phyloP scores from a whole-genome alignment of 148 eudicot species.

The Amaranthus cruentus region DNA sequence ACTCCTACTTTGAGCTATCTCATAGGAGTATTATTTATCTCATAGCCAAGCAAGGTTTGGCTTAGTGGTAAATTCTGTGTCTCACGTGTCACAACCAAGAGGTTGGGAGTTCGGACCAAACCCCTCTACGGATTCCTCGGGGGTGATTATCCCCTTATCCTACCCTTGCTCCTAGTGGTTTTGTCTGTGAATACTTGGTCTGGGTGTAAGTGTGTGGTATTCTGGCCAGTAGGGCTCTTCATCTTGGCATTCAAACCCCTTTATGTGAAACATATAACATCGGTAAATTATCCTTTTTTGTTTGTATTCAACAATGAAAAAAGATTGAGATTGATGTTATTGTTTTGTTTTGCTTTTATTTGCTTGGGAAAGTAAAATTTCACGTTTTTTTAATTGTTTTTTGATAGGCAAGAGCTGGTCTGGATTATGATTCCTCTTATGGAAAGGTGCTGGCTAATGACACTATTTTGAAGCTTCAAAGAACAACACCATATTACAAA shows the following conservation, averaged over 20 bases:
- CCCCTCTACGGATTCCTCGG: too few relatives aligned
- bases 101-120: too few relatives aligned
- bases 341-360: not conserved
- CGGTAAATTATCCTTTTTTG: not conserved
- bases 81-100: too few relatives aligned
- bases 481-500: constrained; percentile 94
- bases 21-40: too few relatives aligned
- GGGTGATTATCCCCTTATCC: too few relatives aligned
- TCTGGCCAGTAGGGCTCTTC: too few relatives aligned
- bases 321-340: not conserved
- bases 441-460: constrained; percentile 80
- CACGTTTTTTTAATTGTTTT: not conserved
- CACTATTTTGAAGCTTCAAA: constrained; percentile 89
- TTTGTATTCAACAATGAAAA: not conserved
- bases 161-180: too few relatives aligned
- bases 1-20: too few relatives aligned
- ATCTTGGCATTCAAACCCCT: not conserved
- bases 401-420: constrained; percentile 84
- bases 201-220: too few relatives aligned
- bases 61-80: too few relatives aligned
- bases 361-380: not conserved
- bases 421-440: constrained; percentile 88
- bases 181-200: too few relatives aligned
- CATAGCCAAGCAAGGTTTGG: too few relatives aligned
- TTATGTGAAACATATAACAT: not conserved